A percentile compares a stretch with the other conserved stretches of the same genome.
Conservation (phyloP, 495 filamentous ascomycete species). For the Tuber borchii region DNA sequence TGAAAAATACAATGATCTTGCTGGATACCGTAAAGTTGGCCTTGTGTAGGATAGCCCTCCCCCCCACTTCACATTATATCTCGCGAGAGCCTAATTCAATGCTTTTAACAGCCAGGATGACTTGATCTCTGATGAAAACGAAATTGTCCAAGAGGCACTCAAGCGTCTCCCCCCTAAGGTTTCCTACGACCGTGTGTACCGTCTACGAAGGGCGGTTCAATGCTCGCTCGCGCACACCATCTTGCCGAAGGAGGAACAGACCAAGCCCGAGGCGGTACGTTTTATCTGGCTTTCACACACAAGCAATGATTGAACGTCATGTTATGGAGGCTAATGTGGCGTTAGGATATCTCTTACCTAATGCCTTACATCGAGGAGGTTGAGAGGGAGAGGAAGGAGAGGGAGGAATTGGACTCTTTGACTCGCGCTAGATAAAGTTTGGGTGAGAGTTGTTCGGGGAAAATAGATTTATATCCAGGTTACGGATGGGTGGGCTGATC, state of each 20-base stretch:
- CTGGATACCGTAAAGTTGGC: slow-evolving; percentile 89
- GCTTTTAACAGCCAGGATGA: slow-evolving; percentile 68
- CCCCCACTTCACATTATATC: not conserved
- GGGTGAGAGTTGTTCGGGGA: not conserved
- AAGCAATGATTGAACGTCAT: slow-evolving; percentile 45
- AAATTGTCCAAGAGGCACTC: slow-evolving; percentile 74
- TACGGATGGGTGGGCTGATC: not conserved
- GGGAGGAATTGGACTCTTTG: slow-evolving; percentile 74
- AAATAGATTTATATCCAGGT: not conserved
- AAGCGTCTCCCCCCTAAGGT: slow-evolving; percentile 85
- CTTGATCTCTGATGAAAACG: slow-evolving; percentile 83
- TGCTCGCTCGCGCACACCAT: slow-evolving; percentile 79
- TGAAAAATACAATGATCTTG: slow-evolving; percentile 73
- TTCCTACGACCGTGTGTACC: slow-evolving; percentile 92
- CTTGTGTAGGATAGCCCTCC: slow-evolving; percentile 58
- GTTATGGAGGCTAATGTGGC: slow-evolving; percentile 30
- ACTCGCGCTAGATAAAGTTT: slow-evolving; percentile 42
- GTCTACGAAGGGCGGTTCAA: slow-evolving; percentile 91
- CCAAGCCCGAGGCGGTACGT: slow-evolving; percentile 63
- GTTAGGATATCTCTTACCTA: slow-evolving; percentile 71
- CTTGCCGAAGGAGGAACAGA: slow-evolving; percentile 75
- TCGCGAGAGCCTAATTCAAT: not conserved
- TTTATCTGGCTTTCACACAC: slow-evolving; percentile 15
- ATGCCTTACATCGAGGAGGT: slow-evolving; percentile 74
- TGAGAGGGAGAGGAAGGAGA: slow-evolving; percentile 73